Percentiles rank a stretch among this genome's conserved stretches.
Evolutionary conservation across 179 eudicot genomes (phyloP).

Genomic region (Nepenthes alata): DNA sequence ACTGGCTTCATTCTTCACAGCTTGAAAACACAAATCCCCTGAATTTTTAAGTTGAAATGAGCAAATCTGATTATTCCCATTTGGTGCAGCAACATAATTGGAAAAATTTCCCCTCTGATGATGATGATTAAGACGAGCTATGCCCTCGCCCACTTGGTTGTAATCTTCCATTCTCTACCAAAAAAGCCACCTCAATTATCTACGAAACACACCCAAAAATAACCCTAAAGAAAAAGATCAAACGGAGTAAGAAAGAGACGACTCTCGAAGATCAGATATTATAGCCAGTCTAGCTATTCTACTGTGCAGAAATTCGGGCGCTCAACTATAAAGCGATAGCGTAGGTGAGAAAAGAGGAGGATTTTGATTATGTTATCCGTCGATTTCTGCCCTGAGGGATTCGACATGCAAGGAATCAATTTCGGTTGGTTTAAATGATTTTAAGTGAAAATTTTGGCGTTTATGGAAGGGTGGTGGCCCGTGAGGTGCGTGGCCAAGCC

Average conservation of each 20-base stretch:
- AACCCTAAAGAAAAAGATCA: too few relatives aligned
- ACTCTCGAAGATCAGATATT: too few relatives aligned
- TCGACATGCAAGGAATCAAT: not conserved
- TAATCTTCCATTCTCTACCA: conserved; percentile 2
- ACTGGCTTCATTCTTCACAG: too few relatives aligned
- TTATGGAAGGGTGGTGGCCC: not conserved
- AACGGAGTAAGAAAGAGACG: not conserved
- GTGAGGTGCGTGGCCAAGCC: not conserved
- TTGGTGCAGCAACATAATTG: not conserved
- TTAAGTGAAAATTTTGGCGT: not conserved
- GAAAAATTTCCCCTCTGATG: not conserved
- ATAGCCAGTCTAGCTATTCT: too few relatives aligned
- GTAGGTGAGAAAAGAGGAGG: too few relatives aligned
- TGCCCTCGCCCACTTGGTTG: conserved; percentile 5
- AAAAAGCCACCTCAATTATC: not conserved
- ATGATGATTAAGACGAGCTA: not conserved
- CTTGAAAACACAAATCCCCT: too few relatives aligned
- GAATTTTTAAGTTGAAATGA: too few relatives aligned
- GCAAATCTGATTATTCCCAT: not conserved
- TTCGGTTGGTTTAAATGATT: too few relatives aligned
- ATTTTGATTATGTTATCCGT: too few relatives aligned
- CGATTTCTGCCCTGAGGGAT: not conserved
- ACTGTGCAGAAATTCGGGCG: too few relatives aligned
- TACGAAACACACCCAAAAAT: not conserved
- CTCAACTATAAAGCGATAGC: too few relatives aligned